Evolutionary conservation across 1,284 basidiomycete species (phyloP), one percentile per base, ranked within the genome.

Genomic region (Rhodotorula sp.): DNA sequence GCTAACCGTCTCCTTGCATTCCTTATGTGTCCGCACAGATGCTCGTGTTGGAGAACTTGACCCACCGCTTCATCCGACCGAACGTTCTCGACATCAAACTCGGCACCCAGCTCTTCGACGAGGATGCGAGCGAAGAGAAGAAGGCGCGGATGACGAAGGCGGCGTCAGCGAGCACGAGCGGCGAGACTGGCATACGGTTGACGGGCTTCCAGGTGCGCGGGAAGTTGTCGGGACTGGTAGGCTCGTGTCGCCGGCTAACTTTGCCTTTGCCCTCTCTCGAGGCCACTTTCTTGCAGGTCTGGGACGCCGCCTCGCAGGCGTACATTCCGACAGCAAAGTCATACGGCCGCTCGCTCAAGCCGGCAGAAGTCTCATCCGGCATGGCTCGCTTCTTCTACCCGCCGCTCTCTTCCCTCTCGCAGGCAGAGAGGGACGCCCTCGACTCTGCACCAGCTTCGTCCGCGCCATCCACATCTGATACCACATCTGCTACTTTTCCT

Each of bases 51-150:
- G 89, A 94, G 81, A 97, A 98, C 79, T 82, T 95, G 11, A 82
- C 89, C 1, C 81, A 87, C 73, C 78, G 84, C 0, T 97, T 93
- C 81, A 76, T 80, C 34, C 88, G 87, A 78, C 93, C 94, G 4
- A 92, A 90, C 76, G 87, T 96, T 62, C 83, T 96, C 31, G 95
- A 98, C 79, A 84, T 93, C 80, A 98, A 97, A 80, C 88, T 98
- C 28, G 94, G 94, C 1, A 93, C 89, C 0, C 84, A 90, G 13
- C 84, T 97, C 7, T 90, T 90, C 76, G 81, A 82, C 66, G 89
- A 90, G 65, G 84, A 87, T 37, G 81, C 81, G 28, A 81, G 84
- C 0, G 85, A 85, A 2, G 91, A 91, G 73, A 98, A 98, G 82
- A 84, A 85, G 66, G 84, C 81, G 61, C 85, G 91, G 46, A 94